Evolutionary conservation across 2,329 filamentous ascomycete species (phyloP).

Genomic region (Exophiala dermatitidis): DNA sequence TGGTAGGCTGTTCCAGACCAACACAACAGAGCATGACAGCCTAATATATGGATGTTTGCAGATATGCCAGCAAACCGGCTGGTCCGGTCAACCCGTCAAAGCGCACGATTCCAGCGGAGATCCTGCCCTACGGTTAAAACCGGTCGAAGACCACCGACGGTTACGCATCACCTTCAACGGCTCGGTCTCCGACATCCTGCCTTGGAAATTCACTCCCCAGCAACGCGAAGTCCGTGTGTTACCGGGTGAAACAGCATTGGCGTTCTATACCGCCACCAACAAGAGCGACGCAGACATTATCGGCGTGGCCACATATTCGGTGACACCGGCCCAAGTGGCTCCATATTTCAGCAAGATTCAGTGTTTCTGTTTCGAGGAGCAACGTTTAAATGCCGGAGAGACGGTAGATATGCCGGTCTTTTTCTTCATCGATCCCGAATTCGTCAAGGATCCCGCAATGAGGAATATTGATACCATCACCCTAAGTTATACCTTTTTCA

Average conservation of each 20-base stretch:
- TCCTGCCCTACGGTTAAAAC: constrained; percentile 67
- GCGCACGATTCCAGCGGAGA: constrained; percentile 60
- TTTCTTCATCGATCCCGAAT: constrained; percentile 96
- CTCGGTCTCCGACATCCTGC: constrained; percentile 86
- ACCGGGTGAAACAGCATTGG: constrained; percentile 90
- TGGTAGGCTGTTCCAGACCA: constrained; percentile 38
- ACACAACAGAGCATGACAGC: background rate
- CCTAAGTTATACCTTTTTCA: constrained; percentile 96
- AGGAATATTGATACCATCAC: constrained; percentile 91
- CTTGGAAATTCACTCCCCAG: constrained; percentile 96
- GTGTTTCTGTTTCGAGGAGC: constrained; percentile 98
- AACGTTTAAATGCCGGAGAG: constrained; percentile 88
- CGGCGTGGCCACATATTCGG: constrained; percentile 94
- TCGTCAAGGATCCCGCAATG: constrained; percentile 88
- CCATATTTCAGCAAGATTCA: constrained; percentile 99
- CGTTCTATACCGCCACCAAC: constrained; percentile 97
- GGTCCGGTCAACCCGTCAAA: constrained; percentile 86
- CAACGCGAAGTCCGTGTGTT: constrained; percentile 93
- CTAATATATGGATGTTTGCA: constrained; percentile 23
- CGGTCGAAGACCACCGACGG: constrained; percentile 71
- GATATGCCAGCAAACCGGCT: constrained; percentile 55
- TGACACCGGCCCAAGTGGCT: constrained; percentile 89
- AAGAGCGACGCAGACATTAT: constrained; percentile 87
- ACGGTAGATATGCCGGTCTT: constrained; percentile 99
- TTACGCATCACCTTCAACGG: constrained; percentile 95